phyloP scores from a whole-genome alignment of 163 green algal species.

The Prototheca stagnorum region DNA sequence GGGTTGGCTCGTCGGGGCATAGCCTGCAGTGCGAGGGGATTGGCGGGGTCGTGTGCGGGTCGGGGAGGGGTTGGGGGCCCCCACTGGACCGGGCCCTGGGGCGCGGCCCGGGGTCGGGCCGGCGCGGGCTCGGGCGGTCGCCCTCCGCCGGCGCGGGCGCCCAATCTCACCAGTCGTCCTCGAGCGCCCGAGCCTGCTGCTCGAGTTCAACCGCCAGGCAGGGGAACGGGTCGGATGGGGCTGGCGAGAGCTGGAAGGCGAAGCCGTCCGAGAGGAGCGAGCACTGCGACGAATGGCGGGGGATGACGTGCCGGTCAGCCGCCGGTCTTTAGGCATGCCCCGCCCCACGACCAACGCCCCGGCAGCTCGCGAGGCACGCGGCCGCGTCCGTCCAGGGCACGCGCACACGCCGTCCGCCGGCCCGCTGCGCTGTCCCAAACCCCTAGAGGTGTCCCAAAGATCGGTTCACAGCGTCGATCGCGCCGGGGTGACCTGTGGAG shows the following conservation, averaged over 20 bases:
- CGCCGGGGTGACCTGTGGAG: too few relatives aligned
- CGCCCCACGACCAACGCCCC: not conserved
- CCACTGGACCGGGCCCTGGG: not conserved
- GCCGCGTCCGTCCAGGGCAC: too few relatives aligned
- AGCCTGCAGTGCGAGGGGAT: not conserved
- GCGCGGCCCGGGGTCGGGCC: not conserved
- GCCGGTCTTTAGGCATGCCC: not conserved
- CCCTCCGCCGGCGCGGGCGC: not conserved
- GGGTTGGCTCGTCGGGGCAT: not conserved
- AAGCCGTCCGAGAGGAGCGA: not conserved
- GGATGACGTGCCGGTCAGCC: not conserved
- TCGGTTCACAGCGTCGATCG: too few relatives aligned
- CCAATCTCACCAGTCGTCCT: conserved; percentile 10
- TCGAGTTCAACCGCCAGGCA: conserved; percentile 31
- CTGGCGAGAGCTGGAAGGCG: not conserved
- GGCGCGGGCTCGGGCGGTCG: not conserved
- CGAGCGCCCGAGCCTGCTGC: conserved; percentile 21
- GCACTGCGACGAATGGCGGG: not conserved
- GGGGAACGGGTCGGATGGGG: conserved; percentile 9
- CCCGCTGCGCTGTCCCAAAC: too few relatives aligned
- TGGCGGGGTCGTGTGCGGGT: not conserved
- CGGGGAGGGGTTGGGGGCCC: not conserved
- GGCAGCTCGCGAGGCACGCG: conserved; percentile 1
- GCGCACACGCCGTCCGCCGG: too few relatives aligned
- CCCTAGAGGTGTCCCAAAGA: too few relatives aligned